Evolutionary conservation across 139 green algal genomes (phyloP), one percentile per base, ranked within the genome.

Genomic region (Zygnema cylindricum): DNA sequence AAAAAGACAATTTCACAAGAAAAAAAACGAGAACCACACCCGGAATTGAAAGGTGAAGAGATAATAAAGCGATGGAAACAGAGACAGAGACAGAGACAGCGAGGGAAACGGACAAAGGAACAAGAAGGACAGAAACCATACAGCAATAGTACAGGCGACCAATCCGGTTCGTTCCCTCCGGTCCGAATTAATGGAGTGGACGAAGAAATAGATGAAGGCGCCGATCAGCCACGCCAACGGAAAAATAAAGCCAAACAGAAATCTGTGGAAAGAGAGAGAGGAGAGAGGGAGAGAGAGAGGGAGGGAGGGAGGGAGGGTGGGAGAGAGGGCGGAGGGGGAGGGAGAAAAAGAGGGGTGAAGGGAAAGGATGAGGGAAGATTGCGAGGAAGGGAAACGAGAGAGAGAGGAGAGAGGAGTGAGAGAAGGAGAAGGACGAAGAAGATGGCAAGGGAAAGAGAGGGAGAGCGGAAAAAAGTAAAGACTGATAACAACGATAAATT

Each of bases 171-270:
- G 38, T 16, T 79, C 71, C 11, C 71, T 7, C 7, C 36, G 71
- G 71, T 79, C 71, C 11, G 3, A 11, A 16, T 79, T 79, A 16
- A 79, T 79, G 71, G 36, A 54, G 36, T 79, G 7, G 16, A 79
- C 71, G 71, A 7, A 79, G 71, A 41, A 79, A 16, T 54, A 79
- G 16, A 79, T 16, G 71, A 79, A 54, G 36, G 38, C 71, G 3
- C 71, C 71, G 11, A 43, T 43, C 3, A 54, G 21, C 71, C 71
- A 79, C 71, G 71, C 71, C 7, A 79, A 25, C 7, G 71, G 71
- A 16, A 79, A 79, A 25, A 79, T 16, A 16, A 79, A 63, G 49
- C 7, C 49, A 16, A 63, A 7, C 16, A 16, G 49, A 63, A 16
- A 63, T 63, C 16, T 7, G 49, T 63, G 49, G 49, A 63, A 16